A percentile compares a stretch with the other conserved stretches of the same genome.
Evolutionary conservation across 176 grass and related monocot genomes (phyloP).

Genomic region (Aegilops sharonensis): DNA sequence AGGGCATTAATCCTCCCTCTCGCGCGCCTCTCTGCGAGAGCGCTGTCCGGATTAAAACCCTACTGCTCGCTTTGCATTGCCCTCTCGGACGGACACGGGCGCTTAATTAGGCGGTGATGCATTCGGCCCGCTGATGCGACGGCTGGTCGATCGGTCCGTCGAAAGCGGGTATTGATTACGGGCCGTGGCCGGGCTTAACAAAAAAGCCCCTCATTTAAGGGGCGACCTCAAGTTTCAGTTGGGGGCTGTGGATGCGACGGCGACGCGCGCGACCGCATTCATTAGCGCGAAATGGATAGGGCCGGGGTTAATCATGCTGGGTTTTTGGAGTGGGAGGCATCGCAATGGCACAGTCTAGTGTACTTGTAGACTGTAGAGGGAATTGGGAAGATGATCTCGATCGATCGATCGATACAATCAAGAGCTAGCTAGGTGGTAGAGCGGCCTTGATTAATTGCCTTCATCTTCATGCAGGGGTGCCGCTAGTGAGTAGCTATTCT

Average conservation of each 20-base stretch:
- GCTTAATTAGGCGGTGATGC: neutral
- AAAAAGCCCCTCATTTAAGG: constrained; percentile 16
- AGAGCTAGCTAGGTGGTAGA: neutral
- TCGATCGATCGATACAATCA: neutral
- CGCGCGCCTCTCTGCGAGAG: too few relatives aligned
- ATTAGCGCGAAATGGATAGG: neutral
- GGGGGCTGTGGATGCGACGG: constrained; percentile 22
- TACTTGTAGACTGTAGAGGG: neutral
- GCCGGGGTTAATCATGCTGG: neutral
- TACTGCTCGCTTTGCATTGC: neutral
- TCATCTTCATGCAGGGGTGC: neutral
- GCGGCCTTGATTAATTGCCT: neutral
- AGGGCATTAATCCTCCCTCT: neutral
- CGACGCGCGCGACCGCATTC: constrained; percentile 32
- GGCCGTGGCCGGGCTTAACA: neutral
- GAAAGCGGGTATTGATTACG: constrained; percentile 23
- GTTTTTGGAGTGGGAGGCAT: neutral
- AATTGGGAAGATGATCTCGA: neutral
- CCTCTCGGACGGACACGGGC: neutral
- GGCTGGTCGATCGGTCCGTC: constrained; percentile 11
- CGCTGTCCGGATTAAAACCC: neutral
- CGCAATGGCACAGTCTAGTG: neutral
- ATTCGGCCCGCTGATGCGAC: neutral
- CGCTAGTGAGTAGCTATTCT: neutral
- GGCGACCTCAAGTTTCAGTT: constrained; percentile 32